Base-by-base conservation (phyloP, 2,329 filamentous ascomycete species). In the Aspergillus melleus region DNA sequence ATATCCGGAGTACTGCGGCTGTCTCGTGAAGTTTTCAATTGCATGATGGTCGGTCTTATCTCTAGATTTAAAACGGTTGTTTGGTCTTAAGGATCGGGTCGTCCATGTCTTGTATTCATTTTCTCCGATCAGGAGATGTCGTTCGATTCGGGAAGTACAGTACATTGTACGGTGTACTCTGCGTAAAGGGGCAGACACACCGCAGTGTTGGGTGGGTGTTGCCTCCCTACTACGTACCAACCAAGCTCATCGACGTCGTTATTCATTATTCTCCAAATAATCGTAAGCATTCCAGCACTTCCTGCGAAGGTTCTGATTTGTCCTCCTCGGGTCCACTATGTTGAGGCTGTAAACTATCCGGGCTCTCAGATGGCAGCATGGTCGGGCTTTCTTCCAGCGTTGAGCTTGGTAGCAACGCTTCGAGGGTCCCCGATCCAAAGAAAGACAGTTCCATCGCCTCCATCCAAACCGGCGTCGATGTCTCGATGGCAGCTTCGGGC, bases 221-320 rank as follows among this genome's bases (percentile, higher is more conserved):
- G 36, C 16, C 36, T 42, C 36, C 36, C 36, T 16, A 14, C 24
- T 24, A 24, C 24, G 24, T 24, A 24, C 39, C 39, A 42, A 14
- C 44, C 12, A 12, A 47, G 19, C 44, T 47, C 42, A 46, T 46
- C 14, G 4, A 46, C 42, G 16, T 2, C 29, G 24, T 36, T 16
- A 30, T 20, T 12, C 26, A n/a, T 47, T 53, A 57, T 51, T 57
- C 60, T 9, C 54, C 51, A 26, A 57, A 29, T 10, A 57, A 36
- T 22, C 49, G 51, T n/a, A 62, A 44, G 57, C 52, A 66, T 88
- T 54, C 54, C n/a, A 57, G 47, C 52, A 61, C 54, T 20, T 51
- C 55, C 20, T 58, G 59, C 19, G 54, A 49, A 6, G 36, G 12
- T 36, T 61, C 39, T 47, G 36, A 32, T 26, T 49, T 9, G 14